phyloP scores from a whole-genome alignment of 352 stramenopile species.

The Phytopythium cucurbitacearum region DNA sequence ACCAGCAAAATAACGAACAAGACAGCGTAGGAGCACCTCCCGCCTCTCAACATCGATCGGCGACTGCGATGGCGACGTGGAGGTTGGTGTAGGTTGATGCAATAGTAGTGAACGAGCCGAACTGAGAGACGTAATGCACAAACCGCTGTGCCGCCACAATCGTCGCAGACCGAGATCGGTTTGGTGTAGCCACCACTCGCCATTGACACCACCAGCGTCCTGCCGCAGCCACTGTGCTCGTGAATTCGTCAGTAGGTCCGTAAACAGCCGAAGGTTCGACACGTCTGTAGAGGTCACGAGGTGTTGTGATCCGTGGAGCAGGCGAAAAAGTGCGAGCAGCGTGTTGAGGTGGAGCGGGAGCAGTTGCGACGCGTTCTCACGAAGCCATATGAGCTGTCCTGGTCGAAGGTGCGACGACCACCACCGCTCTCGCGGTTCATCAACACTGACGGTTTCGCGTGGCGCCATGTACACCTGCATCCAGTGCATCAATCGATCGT shows the following conservation, averaged over 20 bases:
- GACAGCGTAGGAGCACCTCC: conserved; percentile 18
- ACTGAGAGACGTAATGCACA: conserved; percentile 28
- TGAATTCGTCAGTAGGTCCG: neutral
- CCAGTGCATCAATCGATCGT: conserved; percentile 22
- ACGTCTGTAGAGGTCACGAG: conserved; percentile 31
- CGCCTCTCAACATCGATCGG: neutral
- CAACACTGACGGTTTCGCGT: neutral
- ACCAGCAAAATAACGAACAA: conserved; percentile 32
- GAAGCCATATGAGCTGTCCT: conserved; percentile 16
- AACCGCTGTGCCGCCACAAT: conserved; percentile 28
- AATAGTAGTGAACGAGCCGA: conserved; percentile 33
- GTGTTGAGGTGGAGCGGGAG: conserved; percentile 40
- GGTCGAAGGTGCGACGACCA: conserved; percentile 26
- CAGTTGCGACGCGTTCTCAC: conserved; percentile 30
- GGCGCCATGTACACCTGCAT: conserved; percentile 34
- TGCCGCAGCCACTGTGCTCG: neutral
- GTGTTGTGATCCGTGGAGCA: conserved; percentile 31
- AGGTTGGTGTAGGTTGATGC: conserved; percentile 4
- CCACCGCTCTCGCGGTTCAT: conserved; percentile 22
- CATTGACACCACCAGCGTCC: neutral
- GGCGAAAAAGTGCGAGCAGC: conserved; percentile 50
- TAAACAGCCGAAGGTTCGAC: conserved; percentile 38
- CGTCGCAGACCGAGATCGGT: conserved; percentile 33
- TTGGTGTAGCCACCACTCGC: conserved; percentile 38
- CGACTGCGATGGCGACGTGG: neutral